Evolutionary conservation across 805 yeast species (phyloP).

Genomic region (Ogataea pignaliae): DNA sequence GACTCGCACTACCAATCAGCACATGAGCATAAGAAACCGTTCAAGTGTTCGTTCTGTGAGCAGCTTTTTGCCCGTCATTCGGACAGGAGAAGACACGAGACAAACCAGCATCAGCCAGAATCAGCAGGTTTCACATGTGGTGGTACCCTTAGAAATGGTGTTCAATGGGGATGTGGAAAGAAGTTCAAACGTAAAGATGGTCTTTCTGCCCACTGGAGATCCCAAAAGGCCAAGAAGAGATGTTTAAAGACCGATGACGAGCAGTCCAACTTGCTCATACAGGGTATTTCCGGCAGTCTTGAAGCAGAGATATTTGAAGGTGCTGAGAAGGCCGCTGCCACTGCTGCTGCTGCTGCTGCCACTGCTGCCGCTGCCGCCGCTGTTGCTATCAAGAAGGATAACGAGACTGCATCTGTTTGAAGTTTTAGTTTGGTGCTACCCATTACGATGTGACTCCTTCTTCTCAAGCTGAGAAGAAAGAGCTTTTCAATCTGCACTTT

Average conservation of each 20-base stretch:
- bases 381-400: too few species aligned
- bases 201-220: conserved; percentile 33
- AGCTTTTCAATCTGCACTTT: too few species aligned
- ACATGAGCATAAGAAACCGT: conserved; percentile 32
- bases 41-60: conserved; percentile 25
- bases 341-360: too few species aligned
- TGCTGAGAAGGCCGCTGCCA: neutral
- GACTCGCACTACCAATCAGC: conserved; percentile 31
- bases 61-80: conserved; percentile 31
- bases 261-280: neutral
- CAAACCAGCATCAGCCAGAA: conserved; percentile 26
- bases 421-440: too few species aligned
- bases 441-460: too few species aligned
- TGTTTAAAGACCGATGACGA: conserved; percentile 21
- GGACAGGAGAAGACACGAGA: conserved; percentile 32
- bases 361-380: too few species aligned
- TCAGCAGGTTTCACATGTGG: conserved; percentile 25
- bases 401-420: too few species aligned
- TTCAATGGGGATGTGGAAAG: conserved; percentile 33
- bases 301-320: neutral
- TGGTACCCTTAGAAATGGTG: conserved; percentile 26
- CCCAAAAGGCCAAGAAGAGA: conserved; percentile 30
- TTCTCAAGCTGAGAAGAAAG: too few species aligned
- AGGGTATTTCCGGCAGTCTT: neutral
- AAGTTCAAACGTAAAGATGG: conserved; percentile 33